Evolutionary conservation across 225 moss, liverwort and hornwort species (phyloP), one percentile per base, ranked within the genome.

Genomic region (Sphagnum tenellum): DNA sequence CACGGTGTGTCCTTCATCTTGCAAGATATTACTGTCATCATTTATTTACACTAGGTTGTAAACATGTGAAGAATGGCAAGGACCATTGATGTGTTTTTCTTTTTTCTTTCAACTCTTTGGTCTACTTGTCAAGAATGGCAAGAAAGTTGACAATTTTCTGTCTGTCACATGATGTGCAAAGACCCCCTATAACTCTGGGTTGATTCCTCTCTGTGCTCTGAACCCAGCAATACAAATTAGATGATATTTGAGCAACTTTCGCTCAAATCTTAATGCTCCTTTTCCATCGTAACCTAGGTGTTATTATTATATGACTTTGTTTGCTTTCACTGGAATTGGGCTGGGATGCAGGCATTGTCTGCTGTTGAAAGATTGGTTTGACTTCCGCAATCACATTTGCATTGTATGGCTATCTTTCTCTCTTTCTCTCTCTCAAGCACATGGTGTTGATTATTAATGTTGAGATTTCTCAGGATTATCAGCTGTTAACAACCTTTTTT

Each of bases 341-440:
- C 70, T 59, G 61, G 73, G 67, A 45, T 76, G 81, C 90, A 96
- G 96, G 79, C 86, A 88, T 64, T 96, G 96, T 76, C 88, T 96
- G 50, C 92, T 88, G 78, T 83, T 96, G 57, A 96, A 92, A 77
- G 81, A 88, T 63, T 96, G 88, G 96, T 96, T 96, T 67, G 89
- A 96, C 77, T 96, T 90, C 67, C 88, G 92, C 71, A 96, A 90
- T 70, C 96, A 96, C 64, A 87, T 96, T 49, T 96, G 96, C 74
- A 96, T 96, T 75, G 96, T 96, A 69, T 74, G 80, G 56, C 50
- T 6, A 5, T 14, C 5, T 29, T 8, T 48, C 47, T 57, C 29
- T 29, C 29, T 29, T 29, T 29, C 29, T 29, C 14, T 73, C 2
- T 51, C 9, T 9, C n/a, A 56, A 1, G n/a, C 9, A 56, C 29